Percentiles rank a stretch among this genome's conserved stretches.
These are phyloP conservation scores for Mucor irregularis DNA, from an alignment of 371 early-diverging fungal genomes.

Conservation along the genomic window DNA sequence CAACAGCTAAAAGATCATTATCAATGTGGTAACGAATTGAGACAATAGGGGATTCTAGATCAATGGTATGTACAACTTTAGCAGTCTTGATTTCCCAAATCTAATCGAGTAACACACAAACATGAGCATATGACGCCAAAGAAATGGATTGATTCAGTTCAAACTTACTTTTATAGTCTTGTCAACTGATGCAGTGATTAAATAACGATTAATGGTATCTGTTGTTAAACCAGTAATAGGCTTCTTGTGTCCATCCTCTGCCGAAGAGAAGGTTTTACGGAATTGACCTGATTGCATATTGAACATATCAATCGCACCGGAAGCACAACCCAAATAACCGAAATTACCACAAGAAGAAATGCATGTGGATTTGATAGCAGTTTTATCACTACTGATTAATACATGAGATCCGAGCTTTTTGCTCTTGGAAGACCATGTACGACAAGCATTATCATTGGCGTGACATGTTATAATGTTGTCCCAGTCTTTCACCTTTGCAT, in stretches of 20 bases:
- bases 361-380: constrained; percentile 68
- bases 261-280: constrained; percentile 67
- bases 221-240: constrained; percentile 78
- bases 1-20: constrained; percentile 79
- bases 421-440: constrained; percentile 82
- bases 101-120: constrained; percentile 31
- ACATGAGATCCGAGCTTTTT: constrained; percentile 74
- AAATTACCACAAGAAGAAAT: constrained; percentile 93
- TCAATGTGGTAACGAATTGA: constrained; percentile 66
- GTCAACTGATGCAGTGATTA: constrained; percentile 84
- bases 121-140: background rate
- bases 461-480: constrained; percentile 90
- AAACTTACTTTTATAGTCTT: constrained; percentile 67
- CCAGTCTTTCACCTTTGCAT: constrained; percentile 79
- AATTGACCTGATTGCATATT: constrained; percentile 93
- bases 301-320: constrained; percentile 84
- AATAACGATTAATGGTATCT: constrained; percentile 70
- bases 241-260: constrained; percentile 72
- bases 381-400: constrained; percentile 63
- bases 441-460: constrained; percentile 66
- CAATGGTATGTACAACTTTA: constrained; percentile 61
- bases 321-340: constrained; percentile 79
- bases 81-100: constrained; percentile 83
- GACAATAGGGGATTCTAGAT: constrained; percentile 72
- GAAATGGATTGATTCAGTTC: background rate